Conservation (phyloP, 1,284 basidiomycete species). For the Irpex lacteus region DNA sequence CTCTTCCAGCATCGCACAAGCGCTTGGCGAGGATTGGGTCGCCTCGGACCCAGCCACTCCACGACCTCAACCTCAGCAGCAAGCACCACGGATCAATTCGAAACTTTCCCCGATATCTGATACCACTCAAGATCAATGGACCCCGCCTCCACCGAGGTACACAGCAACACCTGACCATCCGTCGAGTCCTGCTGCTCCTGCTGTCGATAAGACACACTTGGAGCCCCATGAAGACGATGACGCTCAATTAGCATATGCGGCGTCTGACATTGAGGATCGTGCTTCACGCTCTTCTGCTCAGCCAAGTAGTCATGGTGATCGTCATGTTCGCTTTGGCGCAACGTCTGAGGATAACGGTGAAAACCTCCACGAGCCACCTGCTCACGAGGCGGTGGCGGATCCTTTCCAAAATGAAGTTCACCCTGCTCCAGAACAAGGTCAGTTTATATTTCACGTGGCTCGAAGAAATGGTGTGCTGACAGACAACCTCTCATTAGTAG, state of each 20-base stretch:
- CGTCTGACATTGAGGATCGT: slow-evolving; percentile 24
- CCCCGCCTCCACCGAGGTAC: slow-evolving; percentile 10
- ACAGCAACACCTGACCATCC: slow-evolving; percentile 21
- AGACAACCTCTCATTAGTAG: background rate
- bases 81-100: slow-evolving; percentile 14
- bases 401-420: background rate
- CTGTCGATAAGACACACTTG: slow-evolving; percentile 19
- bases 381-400: background rate
- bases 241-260: slow-evolving; percentile 41
- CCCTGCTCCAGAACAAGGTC: background rate
- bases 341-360: slow-evolving; percentile 1
- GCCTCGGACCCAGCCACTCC: slow-evolving; percentile 3
- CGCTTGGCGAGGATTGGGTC: slow-evolving; percentile 33
- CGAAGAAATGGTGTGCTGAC: background rate
- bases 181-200: background rate
- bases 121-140: slow-evolving; percentile 1
- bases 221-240: slow-evolving; percentile 15
- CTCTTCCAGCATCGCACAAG: slow-evolving; percentile 49
- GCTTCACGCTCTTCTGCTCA: slow-evolving; percentile 14
- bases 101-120: background rate
- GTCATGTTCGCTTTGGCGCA: slow-evolving; percentile 24
- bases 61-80: background rate
- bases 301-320: slow-evolving; percentile 14
- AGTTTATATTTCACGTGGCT: background rate
- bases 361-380: background rate